Conservation (phyloP, 192 early-diverging fungal genomes). For the Phycomyces blakesleeanus region DNA sequence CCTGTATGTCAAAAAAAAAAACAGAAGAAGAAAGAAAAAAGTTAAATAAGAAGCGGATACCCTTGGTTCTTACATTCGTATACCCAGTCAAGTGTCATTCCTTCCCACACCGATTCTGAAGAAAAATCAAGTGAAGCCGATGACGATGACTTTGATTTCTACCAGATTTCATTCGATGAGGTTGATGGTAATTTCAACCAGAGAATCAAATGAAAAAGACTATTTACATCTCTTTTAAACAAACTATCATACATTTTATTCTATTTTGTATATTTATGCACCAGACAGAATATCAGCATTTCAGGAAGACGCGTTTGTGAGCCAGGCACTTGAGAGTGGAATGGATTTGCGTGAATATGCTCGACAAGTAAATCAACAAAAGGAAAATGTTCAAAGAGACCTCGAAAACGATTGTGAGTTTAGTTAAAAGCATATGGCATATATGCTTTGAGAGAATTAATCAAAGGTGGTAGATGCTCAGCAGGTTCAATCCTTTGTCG, state of each 20-base stretch:
- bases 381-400: constrained; percentile 61
- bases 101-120: not conserved
- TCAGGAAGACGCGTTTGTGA: constrained; percentile 82
- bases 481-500: constrained; percentile 55
- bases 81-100: not conserved
- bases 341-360: constrained; percentile 87
- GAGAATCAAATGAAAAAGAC: not conserved
- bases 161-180: constrained; percentile 53
- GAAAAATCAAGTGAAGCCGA: not conserved
- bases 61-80: not conserved
- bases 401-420: constrained; percentile 68
- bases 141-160: constrained; percentile 32
- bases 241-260: too few relatives aligned
- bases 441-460: not conserved
- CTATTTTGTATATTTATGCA: not conserved
- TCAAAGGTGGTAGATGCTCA: constrained; percentile 49
- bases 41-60: too few relatives aligned
- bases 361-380: constrained; percentile 70
- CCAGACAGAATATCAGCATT: constrained; percentile 67
- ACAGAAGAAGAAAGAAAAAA: too few relatives aligned
- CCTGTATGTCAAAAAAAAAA: not conserved
- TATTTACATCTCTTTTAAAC: not conserved
- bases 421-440: not conserved
- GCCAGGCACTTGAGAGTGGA: constrained; percentile 74
- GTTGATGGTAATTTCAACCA: constrained; percentile 43